Evolutionary conservation across 1,139 yeast species (phyloP), one percentile per base, ranked within the genome.

Genomic region (Debaryomyces sp.): DNA sequence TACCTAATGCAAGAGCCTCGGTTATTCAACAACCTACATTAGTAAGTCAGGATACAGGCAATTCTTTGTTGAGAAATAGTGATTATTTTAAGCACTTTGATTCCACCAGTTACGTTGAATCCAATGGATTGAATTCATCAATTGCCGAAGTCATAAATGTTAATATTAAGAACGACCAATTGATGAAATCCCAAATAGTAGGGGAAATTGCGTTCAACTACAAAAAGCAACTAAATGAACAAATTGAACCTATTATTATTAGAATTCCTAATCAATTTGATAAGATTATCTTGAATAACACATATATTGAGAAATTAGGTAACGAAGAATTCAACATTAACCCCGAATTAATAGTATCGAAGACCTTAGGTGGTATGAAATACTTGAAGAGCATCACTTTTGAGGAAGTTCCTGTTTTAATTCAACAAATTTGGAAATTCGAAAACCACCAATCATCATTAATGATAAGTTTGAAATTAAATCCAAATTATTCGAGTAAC

Each of bases 401-500:
- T 4, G 54, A 58, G 6, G 70, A 74, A 40, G 81, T 84, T 1
- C 97, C 97, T n/a, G 67, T 92, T 26, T 68, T 82, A 26, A 77
- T 92, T 43, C 78, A 83, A 41, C 97, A 96, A 42, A 82, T 87
- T 41, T 92, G 98, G 98, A 86, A 91, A 60, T 86, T 86, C 61
- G 97, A 91, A 65, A 77, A 80, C 21, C 87, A 80, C 50, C 97
- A 91, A 68, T 85, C 97, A 1, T 85, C 96, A 60, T 85, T 92
- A 51, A 87, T 91, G 74, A 74, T 92, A 50, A 84, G 87, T 36
- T 71, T 89, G 55, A 82, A 81, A 61, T 75, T 87, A 50, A 73
- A 81, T 41, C 84, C 85, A 8, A 71, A 71, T 24, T 74, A 82
- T 49, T 65, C 76, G 1, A 63, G 70, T 10, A 61, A 62, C 37